Conservation (phyloP, 164 flowering plant species). For the Santalum album region DNA sequence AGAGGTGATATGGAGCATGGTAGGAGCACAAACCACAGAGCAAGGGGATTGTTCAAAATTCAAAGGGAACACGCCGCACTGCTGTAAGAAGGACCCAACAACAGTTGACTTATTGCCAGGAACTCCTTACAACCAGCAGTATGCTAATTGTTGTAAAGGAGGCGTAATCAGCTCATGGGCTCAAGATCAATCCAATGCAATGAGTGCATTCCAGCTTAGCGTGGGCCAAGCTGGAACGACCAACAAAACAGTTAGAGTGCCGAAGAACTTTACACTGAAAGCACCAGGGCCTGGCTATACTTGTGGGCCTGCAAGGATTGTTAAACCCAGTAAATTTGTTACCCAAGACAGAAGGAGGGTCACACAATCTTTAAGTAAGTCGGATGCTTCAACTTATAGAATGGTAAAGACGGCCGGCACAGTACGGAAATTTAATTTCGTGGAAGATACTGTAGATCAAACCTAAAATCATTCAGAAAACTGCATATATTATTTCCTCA, state of each 20-base stretch:
- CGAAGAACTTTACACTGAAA: slow-evolving; percentile 54
- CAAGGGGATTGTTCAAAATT: slow-evolving; percentile 84
- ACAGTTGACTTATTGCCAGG: slow-evolving; percentile 70
- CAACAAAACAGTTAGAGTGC: slow-evolving; percentile 50
- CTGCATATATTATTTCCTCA: too few species aligned
- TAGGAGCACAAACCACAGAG: slow-evolving; percentile 68
- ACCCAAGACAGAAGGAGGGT: slow-evolving; percentile 41
- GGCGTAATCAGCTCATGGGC: slow-evolving; percentile 57
- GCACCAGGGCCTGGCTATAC: slow-evolving; percentile 74
- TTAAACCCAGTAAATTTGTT: slow-evolving; percentile 30
- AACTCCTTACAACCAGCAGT: slow-evolving; percentile 74
- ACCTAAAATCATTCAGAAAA: too few species aligned
- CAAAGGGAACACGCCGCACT: slow-evolving; percentile 62
- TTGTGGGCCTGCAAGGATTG: slow-evolving; percentile 50
- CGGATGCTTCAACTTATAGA: neutral
- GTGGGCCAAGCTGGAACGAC: slow-evolving; percentile 64
- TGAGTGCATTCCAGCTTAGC: slow-evolving; percentile 57
- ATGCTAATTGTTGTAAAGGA: slow-evolving; percentile 72
- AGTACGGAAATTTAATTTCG: too few species aligned
- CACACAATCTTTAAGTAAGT: slow-evolving; percentile 78
- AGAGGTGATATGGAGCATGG: slow-evolving; percentile 75
- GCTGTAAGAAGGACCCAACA: slow-evolving; percentile 62
- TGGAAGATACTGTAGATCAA: too few species aligned
- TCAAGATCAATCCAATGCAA: slow-evolving; percentile 56
- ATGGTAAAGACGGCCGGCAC: neutral